Percentiles rank a stretch among this genome's conserved stretches.
These are phyloP conservation scores for Fusarium pseudoanthophilum DNA, from an alignment of 2,329 filamentous ascomycete genomes.

Conservation along the genomic window DNA sequence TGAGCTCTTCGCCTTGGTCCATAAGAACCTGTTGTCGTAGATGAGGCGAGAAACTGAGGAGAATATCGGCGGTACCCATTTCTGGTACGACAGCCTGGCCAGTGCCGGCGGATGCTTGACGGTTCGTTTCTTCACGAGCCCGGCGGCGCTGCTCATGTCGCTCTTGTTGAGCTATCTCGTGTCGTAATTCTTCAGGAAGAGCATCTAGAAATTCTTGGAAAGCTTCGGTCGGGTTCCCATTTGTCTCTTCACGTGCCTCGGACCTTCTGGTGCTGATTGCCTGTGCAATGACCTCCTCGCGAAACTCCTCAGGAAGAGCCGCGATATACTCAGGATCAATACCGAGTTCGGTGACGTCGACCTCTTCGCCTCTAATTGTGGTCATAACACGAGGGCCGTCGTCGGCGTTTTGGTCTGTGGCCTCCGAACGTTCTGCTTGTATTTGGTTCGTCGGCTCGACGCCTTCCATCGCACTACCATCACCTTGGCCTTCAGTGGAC, in stretches of 20 bases:
- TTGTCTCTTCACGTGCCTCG: conserved; percentile 74
- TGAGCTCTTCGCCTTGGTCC: conserved; percentile 89
- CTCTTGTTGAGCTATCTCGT: conserved; percentile 92
- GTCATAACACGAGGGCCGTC: conserved; percentile 73
- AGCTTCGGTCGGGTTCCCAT: conserved; percentile 83
- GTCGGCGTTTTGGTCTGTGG: conserved; percentile 37
- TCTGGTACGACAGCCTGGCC: conserved; percentile 71
- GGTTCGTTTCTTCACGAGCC: conserved; percentile 82
- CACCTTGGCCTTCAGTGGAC: conserved; percentile 15
- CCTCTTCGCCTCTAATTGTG: conserved; percentile 84
- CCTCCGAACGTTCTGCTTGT: conserved; percentile 46
- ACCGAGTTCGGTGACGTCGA: conserved; percentile 93
- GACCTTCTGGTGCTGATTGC: conserved; percentile 86
- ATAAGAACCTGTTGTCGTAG: conserved; percentile 88
- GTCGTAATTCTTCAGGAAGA: conserved; percentile 86
- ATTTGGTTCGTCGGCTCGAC: conserved; percentile 66
- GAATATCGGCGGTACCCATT: conserved; percentile 92
- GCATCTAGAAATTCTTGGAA: conserved; percentile 95
- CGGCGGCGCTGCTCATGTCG: conserved; percentile 87
- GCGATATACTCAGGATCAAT: conserved; percentile 96
- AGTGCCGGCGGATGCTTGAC: conserved; percentile 67
- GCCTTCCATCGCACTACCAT: conserved; percentile 76
- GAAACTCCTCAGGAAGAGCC: conserved; percentile 95
- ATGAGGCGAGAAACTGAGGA: conserved; percentile 86
- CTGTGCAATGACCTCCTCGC: conserved; percentile 94